Evolutionary conservation across 495 filamentous ascomycete genomes (phyloP).

Genomic region (Alectoria sarmentosa): DNA sequence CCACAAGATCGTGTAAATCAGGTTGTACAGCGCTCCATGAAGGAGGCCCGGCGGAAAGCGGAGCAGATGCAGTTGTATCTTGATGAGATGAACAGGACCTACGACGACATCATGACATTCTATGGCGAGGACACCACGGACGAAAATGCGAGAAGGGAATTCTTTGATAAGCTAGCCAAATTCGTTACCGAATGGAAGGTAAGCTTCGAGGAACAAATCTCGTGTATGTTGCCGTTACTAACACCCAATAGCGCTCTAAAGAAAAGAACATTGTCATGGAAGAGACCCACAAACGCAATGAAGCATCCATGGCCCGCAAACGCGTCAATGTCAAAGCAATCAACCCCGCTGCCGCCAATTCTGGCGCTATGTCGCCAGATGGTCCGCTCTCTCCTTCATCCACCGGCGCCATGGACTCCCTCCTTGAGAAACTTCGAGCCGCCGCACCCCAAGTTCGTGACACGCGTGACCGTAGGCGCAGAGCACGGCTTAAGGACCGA

Average conservation of each 20-base stretch:
- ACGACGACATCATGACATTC: conserved; percentile 94
- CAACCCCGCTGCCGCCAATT: conserved; percentile 50
- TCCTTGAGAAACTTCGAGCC: conserved; percentile 92
- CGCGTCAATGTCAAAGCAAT: conserved; percentile 42
- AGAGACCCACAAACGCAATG: conserved; percentile 74
- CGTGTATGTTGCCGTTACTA: neutral
- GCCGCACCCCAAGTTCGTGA: conserved; percentile 85
- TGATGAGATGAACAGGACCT: conserved; percentile 84
- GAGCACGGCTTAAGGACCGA: conserved; percentile 81
- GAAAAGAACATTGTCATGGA: conserved; percentile 86
- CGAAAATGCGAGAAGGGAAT: conserved; percentile 90
- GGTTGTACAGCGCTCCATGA: conserved; percentile 88
- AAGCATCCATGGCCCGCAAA: conserved; percentile 86
- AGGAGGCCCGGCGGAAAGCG: conserved; percentile 90
- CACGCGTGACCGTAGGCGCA: conserved; percentile 76
- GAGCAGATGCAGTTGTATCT: conserved; percentile 93
- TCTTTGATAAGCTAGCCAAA: conserved; percentile 88
- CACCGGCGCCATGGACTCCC: conserved; percentile 89
- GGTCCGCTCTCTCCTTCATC: conserved; percentile 60
- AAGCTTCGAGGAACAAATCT: conserved; percentile 26
- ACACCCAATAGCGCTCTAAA: conserved; percentile 59
- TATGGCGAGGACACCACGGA: conserved; percentile 92
- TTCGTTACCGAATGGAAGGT: conserved; percentile 94
- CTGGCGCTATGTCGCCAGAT: conserved; percentile 31
- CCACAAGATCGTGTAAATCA: conserved; percentile 92